Conservation (phyloP, 2,329 filamentous ascomycete species). For the Penicillium sp. region DNA sequence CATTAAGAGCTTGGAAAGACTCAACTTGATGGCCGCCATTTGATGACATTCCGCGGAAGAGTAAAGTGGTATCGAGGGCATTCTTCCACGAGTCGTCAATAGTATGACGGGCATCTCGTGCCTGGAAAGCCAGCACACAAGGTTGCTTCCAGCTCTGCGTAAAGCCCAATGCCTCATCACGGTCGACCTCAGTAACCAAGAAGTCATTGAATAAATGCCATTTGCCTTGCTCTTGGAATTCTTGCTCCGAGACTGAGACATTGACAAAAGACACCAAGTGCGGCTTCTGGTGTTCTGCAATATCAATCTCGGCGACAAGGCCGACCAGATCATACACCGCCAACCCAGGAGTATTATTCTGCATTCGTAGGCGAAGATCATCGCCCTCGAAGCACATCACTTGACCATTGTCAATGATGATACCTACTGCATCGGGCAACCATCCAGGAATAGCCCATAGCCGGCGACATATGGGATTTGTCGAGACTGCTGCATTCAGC, state of each 20-base stretch:
- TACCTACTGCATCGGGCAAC: slow-evolving; percentile 89
- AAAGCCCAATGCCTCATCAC: slow-evolving; percentile 84
- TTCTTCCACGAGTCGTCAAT: slow-evolving; percentile 87
- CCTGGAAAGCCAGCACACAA: slow-evolving; percentile 82
- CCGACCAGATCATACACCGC: slow-evolving; percentile 90
- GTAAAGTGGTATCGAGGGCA: slow-evolving; percentile 76
- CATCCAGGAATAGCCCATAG: slow-evolving; percentile 88
- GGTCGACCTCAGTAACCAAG: slow-evolving; percentile 75
- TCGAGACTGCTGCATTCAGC: slow-evolving; percentile 72
- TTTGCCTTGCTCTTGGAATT: slow-evolving; percentile 61
- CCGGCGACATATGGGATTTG: slow-evolving; percentile 66
- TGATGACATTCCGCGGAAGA: slow-evolving; percentile 72
- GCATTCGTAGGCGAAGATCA: slow-evolving; percentile 76
- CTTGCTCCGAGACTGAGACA: slow-evolving; percentile 54
- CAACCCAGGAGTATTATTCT: slow-evolving; percentile 77
- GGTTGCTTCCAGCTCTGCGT: slow-evolving; percentile 91
- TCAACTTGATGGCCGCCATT: slow-evolving; percentile 44
- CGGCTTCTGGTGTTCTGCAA: slow-evolving; percentile 78
- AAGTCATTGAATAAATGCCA: slow-evolving; percentile 99
- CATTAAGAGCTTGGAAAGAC: slow-evolving; percentile 39
- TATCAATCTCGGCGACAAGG: slow-evolving; percentile 85
- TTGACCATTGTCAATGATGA: slow-evolving; percentile 87
- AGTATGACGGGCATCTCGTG: slow-evolving; percentile 75
- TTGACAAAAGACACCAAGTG: slow-evolving; percentile 93
- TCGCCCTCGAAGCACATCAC: slow-evolving; percentile 95